Conservation (phyloP, 1,139 yeast species). For the Pichia sp. region DNA sequence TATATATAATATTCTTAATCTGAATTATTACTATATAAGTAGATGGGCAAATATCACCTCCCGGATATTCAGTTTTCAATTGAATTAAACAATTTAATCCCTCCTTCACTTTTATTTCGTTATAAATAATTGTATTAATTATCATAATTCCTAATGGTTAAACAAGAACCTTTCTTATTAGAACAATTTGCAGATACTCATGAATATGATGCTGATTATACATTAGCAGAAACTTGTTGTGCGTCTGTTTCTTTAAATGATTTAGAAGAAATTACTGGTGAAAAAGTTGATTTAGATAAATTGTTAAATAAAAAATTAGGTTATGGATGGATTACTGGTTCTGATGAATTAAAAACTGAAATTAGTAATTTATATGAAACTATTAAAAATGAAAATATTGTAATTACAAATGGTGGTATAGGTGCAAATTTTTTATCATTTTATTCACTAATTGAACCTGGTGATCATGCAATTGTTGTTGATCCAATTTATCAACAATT, state of each 20-base stretch:
- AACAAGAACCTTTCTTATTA: slow-evolving; percentile 44
- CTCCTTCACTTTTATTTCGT: too few relatives aligned
- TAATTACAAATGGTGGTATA: slow-evolving; percentile 53
- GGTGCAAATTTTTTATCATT: slow-evolving; percentile 49
- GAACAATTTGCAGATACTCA: slow-evolving; percentile 52
- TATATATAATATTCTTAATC: too few relatives aligned
- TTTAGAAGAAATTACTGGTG: slow-evolving; percentile 29
- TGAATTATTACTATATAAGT: too few relatives aligned
- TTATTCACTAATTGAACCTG: slow-evolving; percentile 41
- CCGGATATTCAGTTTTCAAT: too few relatives aligned
- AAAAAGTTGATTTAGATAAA: slow-evolving; percentile 25
- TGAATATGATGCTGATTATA: slow-evolving; percentile 37
- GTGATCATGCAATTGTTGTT: slow-evolving; percentile 45
- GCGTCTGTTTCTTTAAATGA: slow-evolving; percentile 40
- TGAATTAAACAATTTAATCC: too few relatives aligned
- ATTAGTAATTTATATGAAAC: slow-evolving; percentile 13
- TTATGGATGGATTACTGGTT: slow-evolving; percentile 47
- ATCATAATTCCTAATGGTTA: slow-evolving; percentile 28
- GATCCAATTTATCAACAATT: slow-evolving; percentile 52
- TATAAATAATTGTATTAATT: too few relatives aligned
- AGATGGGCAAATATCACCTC: too few relatives aligned
- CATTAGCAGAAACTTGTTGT: slow-evolving; percentile 53
- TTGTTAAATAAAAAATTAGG: slow-evolving; percentile 31
- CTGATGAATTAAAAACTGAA: slow-evolving; percentile 33
- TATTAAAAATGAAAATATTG: slow-evolving; percentile 31